phyloP scores from a whole-genome alignment of 2,329 filamentous ascomycete species.

The Exophiala lecanii-corni region DNA sequence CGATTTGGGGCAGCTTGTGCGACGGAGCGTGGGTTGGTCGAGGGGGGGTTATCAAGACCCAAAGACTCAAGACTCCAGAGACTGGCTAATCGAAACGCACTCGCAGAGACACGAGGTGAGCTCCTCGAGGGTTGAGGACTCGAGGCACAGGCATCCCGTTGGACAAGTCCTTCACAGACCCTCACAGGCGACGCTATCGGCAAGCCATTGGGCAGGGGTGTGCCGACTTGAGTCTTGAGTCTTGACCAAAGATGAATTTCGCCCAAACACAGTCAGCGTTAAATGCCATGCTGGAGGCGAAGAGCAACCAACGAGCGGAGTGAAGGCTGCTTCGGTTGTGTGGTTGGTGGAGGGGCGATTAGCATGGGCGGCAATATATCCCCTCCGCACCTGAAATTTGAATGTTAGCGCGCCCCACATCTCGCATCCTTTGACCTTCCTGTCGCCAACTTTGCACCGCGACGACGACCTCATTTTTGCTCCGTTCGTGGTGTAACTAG shows the following conservation, averaged over 20 bases:
- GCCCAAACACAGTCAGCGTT: background rate
- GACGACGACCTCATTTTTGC: too few species aligned
- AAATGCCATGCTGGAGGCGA: background rate
- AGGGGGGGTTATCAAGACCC: too few species aligned
- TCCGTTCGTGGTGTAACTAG: too few species aligned
- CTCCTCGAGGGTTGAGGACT: too few species aligned
- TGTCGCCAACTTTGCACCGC: too few species aligned
- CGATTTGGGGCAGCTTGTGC: too few species aligned
- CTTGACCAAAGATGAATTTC: background rate
- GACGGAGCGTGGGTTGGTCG: background rate
- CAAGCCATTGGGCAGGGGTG: background rate
- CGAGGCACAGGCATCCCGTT: background rate
- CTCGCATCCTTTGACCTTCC: too few species aligned
- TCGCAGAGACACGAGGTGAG: background rate
- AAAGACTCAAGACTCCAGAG: too few species aligned
- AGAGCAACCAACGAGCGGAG: background rate
- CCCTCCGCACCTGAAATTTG: too few species aligned
- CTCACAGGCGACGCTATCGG: background rate
- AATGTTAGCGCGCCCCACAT: too few species aligned
- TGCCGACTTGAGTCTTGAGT: too few species aligned
- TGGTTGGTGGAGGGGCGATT: background rate
- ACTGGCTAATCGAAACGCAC: background rate
- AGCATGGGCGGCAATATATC: constrained; percentile 17
- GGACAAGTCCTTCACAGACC: too few species aligned
- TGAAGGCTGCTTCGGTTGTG: background rate